Evolutionary conservation across 805 yeast genomes (phyloP), one percentile per base, ranked within the genome.

Genomic region (Suhomyces sp.): DNA sequence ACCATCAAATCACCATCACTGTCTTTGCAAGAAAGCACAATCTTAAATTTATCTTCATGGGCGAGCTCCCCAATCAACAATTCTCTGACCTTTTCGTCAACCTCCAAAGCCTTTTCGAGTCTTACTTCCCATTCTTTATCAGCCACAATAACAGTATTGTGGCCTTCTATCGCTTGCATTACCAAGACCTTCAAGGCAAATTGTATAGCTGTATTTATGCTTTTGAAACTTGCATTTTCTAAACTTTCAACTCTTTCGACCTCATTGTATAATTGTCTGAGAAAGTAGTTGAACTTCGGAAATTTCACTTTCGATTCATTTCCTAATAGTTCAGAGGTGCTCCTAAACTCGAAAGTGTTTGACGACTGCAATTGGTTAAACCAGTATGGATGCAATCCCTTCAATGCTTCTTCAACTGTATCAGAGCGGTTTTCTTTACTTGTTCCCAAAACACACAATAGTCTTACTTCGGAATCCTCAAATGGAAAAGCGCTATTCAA

Each of bases 321-420:
- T 0, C 82, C 83, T 44, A 81, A 58, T 8, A 79, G 60, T 22
- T 78, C 81, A 3, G 65, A 41, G 0, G 83, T 77, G 0, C 81
- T 57, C 41, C 73, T 76, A 57, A 69, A 73, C n/a, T 72, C 78
- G 1, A 56, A 54, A 0, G 78, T 71, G 44, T 74, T 76, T 2
- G 82, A 68, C 0, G 86, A 73, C 40, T 67, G 69, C 31, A 75
- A 67, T 3, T 85, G 68, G 44, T 78, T 79, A 63, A 84, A 87
- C 89, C 92, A 86, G 64, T 87, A 81, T 0, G 97, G 97, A 65
- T 90, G 84, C 25, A 93, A 69, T 0, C 97, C 97, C 55, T 82
- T 83, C 4, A 65, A 66, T 0, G 97, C 86, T 64, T 90, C 97
- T 60, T 90, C 96, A 2, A 85, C 72, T 0, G 89, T 83, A 58